These are phyloP conservation scores for Phanerochaete sordida DNA, from an alignment of 768 basidiomycete genomes.

Conservation along the genomic window DNA sequence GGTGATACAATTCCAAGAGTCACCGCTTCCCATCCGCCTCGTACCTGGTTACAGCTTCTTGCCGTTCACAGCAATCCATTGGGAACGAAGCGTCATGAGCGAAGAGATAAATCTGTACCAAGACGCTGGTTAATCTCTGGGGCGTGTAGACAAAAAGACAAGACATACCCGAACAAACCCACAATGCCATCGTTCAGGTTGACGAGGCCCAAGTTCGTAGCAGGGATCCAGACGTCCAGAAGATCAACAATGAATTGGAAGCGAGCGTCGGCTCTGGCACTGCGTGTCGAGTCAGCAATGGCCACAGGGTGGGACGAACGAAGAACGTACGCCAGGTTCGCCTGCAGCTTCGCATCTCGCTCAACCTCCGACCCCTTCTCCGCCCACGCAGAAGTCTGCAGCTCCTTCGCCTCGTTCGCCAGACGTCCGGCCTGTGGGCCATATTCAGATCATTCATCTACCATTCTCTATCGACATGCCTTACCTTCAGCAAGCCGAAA, in stretches of 20 bases:
- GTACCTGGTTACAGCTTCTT: slow-evolving; percentile 13
- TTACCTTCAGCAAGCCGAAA: slow-evolving; percentile 66
- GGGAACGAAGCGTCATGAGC: slow-evolving; percentile 60
- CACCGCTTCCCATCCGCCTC: background rate
- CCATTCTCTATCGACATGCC: slow-evolving; percentile 6
- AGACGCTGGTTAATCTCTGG: slow-evolving; percentile 3
- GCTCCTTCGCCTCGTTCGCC: slow-evolving; percentile 52
- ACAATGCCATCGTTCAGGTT: slow-evolving; percentile 81
- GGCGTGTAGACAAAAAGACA: background rate
- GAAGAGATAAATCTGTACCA: slow-evolving; percentile 70
- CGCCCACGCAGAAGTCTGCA: slow-evolving; percentile 43
- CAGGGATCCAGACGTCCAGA: slow-evolving; percentile 89
- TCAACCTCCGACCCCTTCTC: slow-evolving; percentile 71
- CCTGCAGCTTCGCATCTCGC: slow-evolving; percentile 59
- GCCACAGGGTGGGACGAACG: background rate
- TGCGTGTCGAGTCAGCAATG: background rate
- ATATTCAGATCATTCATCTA: background rate
- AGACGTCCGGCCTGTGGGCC: slow-evolving; percentile 52
- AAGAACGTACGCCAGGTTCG: slow-evolving; percentile 48
- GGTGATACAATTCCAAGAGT: background rate
- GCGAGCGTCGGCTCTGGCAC: slow-evolving; percentile 59
- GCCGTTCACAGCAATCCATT: slow-evolving; percentile 55
- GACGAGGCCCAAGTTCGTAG: slow-evolving; percentile 71
- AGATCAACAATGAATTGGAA: slow-evolving; percentile 83
- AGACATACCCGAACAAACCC: slow-evolving; percentile 78